phyloP scores from a whole-genome alignment of 2,329 filamentous ascomycete species.

The Juglanconis oblonga region DNA sequence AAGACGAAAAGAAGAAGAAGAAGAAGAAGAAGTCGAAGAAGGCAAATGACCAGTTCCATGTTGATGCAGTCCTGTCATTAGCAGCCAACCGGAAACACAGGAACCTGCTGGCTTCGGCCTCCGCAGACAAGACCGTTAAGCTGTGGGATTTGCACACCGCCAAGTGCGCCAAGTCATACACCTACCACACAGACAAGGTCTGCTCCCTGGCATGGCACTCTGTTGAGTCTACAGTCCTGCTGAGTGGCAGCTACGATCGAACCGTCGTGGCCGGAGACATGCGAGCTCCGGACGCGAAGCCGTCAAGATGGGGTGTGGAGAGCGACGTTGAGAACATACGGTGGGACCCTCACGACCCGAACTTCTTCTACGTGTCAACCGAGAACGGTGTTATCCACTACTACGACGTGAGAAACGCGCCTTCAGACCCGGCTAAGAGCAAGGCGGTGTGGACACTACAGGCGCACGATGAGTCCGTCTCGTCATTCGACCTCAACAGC shows the following conservation, averaged over 20 bases:
- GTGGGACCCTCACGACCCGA: slow-evolving; percentile 90
- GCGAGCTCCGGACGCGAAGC: slow-evolving; percentile 81
- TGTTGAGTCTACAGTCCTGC: slow-evolving; percentile 78
- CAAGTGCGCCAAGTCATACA: slow-evolving; percentile 92
- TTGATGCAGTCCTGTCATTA: slow-evolving; percentile 87
- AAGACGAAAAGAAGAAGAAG: slow-evolving; percentile 68
- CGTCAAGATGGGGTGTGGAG: slow-evolving; percentile 86
- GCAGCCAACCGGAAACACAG: slow-evolving; percentile 91
- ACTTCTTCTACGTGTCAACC: slow-evolving; percentile 94
- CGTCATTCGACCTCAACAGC: slow-evolving; percentile 88
- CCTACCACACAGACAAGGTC: slow-evolving; percentile 95
- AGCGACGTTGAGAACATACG: slow-evolving; percentile 89
- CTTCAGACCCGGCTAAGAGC: slow-evolving; percentile 67
- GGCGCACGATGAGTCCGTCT: slow-evolving; percentile 89
- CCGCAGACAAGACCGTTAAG: slow-evolving; percentile 95
- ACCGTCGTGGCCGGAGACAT: slow-evolving; percentile 95
- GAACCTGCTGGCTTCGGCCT: slow-evolving; percentile 90
- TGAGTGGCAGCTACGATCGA: slow-evolving; percentile 93
- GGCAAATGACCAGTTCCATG: slow-evolving; percentile 87
- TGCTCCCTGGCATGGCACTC: slow-evolving; percentile 95
- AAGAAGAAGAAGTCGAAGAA: slow-evolving; percentile 90
- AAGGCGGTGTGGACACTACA: slow-evolving; percentile 94
- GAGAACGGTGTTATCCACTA: slow-evolving; percentile 90
- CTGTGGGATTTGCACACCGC: slow-evolving; percentile 94
- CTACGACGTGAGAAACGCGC: slow-evolving; percentile 79